A percentile compares a stretch with the other conserved stretches of the same genome.
These are phyloP conservation scores for Yarrowia yakushimensis DNA, from an alignment of 805 yeast species.

Conservation along the genomic window DNA sequence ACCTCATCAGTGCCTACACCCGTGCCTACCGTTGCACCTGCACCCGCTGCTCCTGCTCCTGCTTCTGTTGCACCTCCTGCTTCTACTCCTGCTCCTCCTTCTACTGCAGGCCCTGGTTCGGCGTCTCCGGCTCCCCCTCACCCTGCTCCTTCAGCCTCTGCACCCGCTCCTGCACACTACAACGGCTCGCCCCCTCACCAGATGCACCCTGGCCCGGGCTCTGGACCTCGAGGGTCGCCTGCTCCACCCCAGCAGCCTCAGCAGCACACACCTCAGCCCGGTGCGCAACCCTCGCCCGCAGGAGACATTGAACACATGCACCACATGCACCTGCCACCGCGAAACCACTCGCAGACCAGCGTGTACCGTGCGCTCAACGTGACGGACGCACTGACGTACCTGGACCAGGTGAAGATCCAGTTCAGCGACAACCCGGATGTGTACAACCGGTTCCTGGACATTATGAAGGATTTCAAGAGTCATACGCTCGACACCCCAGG, in stretches of 20 bases:
- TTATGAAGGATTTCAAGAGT: constrained; percentile 97
- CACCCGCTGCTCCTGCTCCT: not conserved
- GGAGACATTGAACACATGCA: constrained; percentile 18
- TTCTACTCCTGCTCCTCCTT: not conserved
- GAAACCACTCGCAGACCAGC: constrained; percentile 32
- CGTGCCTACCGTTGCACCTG: not conserved
- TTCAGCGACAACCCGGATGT: constrained; percentile 92
- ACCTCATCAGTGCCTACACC: not conserved
- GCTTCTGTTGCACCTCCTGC: not conserved
- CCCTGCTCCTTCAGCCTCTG: constrained; percentile 24
- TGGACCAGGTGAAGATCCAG: constrained; percentile 93
- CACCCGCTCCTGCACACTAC: constrained; percentile 25
- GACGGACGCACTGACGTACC: constrained; percentile 89
- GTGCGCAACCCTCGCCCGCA: not conserved
- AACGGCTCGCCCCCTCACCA: constrained; percentile 25
- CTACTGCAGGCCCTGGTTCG: constrained; percentile 23
- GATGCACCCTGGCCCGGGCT: not conserved
- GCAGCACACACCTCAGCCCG: constrained; percentile 10
- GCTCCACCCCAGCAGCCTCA: constrained; percentile 18
- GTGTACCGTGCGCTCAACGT: constrained; percentile 72
- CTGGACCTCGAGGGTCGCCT: constrained; percentile 24
- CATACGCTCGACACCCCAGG: constrained; percentile 94
- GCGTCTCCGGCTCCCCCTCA: constrained; percentile 22
- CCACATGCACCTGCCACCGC: constrained; percentile 21
- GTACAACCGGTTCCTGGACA: constrained; percentile 91